Base-by-base conservation (phyloP, 2,329 filamentous ascomycete genomes). In the Aurifilum marmelostoma region DNA sequence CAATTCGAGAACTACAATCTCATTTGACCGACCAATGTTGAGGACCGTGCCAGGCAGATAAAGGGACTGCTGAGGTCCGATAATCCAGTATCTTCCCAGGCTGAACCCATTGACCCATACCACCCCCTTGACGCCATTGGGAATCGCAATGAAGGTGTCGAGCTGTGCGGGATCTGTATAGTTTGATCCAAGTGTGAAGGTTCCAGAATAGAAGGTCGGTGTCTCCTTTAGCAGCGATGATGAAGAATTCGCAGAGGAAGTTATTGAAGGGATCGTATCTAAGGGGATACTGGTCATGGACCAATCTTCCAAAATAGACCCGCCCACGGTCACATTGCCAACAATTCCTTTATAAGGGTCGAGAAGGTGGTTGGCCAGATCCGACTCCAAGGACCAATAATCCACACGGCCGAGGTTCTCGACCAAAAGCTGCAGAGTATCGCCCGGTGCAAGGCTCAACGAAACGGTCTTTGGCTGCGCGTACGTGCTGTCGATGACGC, bases 321-420 rank as follows among this genome's bases (percentile, higher is more conserved):
- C 59, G 16, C 79, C 81, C 1, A 85, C 69, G 0, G 76, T 81
- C 1, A 85, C 81, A 63, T 83, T 75, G 1, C 79, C 80, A 7
- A 78, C 71, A 21, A 86, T 80, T 0, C 84, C 84, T 71, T 85
- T 85, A 29, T 75, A 76, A 32, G 80, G 84, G 43, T 86, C 83
- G 7, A 76, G 75, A 12, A 84, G 76, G 6, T 75, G 73, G 2
- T 80, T 79, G 62, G 78, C 79, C 12, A 65, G 52, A 8, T 58
- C 63, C 12, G 67, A 63, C 32, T 69, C 69, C 9, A 69, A 61
- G 21, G 69, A 71, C 52, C 58, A 71, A 69, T 82, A 84, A 70
- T 85, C 81, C 1, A 85, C 81, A 2, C 84, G 79, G 1, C 83
- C 84, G n/a, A 86, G 77, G 63, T 85, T 86, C 74, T 86, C 84